These are phyloP conservation scores for Arabidopsis lyrata DNA, from an alignment of 441 rosid genomes.

Conservation along the genomic window DNA sequence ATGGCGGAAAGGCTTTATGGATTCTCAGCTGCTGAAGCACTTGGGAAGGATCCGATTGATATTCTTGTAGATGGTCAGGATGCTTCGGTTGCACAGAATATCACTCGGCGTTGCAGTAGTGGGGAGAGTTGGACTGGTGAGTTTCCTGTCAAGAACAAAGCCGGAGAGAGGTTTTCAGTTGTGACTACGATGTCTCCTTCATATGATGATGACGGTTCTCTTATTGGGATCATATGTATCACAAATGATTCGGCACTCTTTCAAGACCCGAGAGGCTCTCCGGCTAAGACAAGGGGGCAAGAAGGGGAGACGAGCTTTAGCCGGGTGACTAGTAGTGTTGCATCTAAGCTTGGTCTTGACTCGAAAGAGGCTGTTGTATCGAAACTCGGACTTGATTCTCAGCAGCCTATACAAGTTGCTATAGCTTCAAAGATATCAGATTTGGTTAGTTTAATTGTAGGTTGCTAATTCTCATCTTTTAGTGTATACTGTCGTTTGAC, in stretches of 20 bases:
- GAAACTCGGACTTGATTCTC: constrained; percentile 88
- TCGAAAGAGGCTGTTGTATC: constrained; percentile 42
- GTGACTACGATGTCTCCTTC: constrained; percentile 81
- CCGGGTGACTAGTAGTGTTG: constrained; percentile 54
- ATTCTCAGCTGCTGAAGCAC: constrained; percentile 73
- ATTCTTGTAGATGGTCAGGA: constrained; percentile 69
- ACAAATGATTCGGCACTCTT: constrained; percentile 64
- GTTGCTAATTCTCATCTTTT: constrained; percentile 36
- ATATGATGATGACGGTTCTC: constrained; percentile 71
- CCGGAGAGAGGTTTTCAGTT: constrained; percentile 63
- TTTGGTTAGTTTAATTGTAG: constrained; percentile 66
- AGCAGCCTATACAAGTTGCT: constrained; percentile 88
- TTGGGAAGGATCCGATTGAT: constrained; percentile 72
- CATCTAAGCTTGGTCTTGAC: constrained; percentile 48
- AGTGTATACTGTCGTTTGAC: constrained; percentile 41
- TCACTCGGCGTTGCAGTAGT: constrained; percentile 55
- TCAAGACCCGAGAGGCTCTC: constrained; percentile 47
- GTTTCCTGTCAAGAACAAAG: constrained; percentile 80
- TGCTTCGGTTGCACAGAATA: constrained; percentile 52
- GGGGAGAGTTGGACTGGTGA: constrained; percentile 94
- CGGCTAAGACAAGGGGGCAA: constrained; percentile 42
- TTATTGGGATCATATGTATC: constrained; percentile 81
- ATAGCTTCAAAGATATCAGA: constrained; percentile 86
- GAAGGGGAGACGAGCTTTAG: constrained; percentile 64
- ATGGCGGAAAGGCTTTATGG: constrained; percentile 89